Evolutionary conservation across 108 stramenopile species (phyloP), one percentile per base, ranked within the genome.

Genomic region (Skeletonema grethae): DNA sequence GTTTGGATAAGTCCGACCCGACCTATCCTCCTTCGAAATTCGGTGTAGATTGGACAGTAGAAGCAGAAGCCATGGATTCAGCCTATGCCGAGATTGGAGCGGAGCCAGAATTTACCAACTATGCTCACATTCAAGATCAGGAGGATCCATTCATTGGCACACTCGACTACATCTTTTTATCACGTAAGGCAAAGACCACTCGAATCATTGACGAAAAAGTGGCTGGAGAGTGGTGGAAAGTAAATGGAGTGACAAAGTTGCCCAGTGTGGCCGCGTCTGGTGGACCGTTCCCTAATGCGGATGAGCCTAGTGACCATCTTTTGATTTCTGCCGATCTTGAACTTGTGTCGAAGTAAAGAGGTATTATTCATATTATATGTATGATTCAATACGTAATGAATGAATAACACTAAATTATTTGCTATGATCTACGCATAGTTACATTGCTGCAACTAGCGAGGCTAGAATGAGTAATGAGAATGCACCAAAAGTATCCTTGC

Each of bases 21-120:
- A 72, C 80, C 12, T 84, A 87, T 61, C 89, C 90, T 15, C 62
- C 78, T 16, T 38, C 77, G 13, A 90, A 89, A 60, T 63, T 86
- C 75, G 90, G 89, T 13, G 75, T 85, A 69, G 84, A 82, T 24
- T 91, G 90, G 92, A 67, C 78, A 32, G 65, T 83, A 7, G 74
- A 79, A 11, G 61, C 72, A 5, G n/a, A 24, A 24, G 65, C 81
- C 1, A 93, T 90, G 87, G 69, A 79, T 57, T 89, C 87, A 34
- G 90, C 94, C n/a, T 91, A 92, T 72, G 88, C 87, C 12, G 66
- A 39, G 7, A 22, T 53, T 20, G 85, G 82, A 2, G 55, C 35
- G 41, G 96, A 98, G 50, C 95, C 96, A 10, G 89, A 95, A 61
- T 97, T 94, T 82, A 98, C 96, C 43, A 98, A 98, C 65, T 90